Conservation (phyloP, 768 basidiomycete genomes). For the Lyophyllum semitale region DNA sequence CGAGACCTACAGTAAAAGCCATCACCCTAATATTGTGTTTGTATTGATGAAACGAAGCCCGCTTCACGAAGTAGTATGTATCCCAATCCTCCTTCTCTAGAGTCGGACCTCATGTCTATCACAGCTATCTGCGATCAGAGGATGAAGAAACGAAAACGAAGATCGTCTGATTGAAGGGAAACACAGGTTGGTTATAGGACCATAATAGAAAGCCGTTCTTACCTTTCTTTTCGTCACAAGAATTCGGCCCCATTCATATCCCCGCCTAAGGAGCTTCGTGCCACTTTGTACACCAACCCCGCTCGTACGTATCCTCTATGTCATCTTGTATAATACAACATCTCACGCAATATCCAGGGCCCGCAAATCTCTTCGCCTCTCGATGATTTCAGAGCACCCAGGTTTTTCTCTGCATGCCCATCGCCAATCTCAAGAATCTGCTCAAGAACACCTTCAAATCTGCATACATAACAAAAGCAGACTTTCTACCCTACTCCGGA, state of each 20-base stretch:
- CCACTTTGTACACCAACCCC: conserved; percentile 51
- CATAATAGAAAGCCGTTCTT: not conserved
- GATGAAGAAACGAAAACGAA: conserved; percentile 45
- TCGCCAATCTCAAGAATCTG: conserved; percentile 58
- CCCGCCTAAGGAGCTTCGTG: conserved; percentile 71
- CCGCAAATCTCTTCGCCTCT: conserved; percentile 56
- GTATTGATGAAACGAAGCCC: conserved; percentile 25
- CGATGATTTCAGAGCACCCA: conserved; percentile 77
- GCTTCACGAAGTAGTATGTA: conserved; percentile 51
- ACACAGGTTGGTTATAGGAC: conserved; percentile 37
- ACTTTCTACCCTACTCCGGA: conserved; percentile 6
- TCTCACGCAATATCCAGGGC: conserved; percentile 25
- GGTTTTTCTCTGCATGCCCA: conserved; percentile 69
- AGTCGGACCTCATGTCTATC: not conserved
- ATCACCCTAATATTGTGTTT: not conserved
- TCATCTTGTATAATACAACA: not conserved
- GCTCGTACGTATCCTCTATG: conserved; percentile 33
- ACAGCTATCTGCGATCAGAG: conserved; percentile 41
- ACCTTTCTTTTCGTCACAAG: conserved; percentile 21
- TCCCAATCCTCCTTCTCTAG: too few relatives aligned
- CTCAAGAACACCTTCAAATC: conserved; percentile 41
- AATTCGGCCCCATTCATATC: conserved; percentile 64
- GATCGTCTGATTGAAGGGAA: conserved; percentile 54
- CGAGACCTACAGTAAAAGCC: conserved; percentile 35
- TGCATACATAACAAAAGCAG: conserved; percentile 24